phyloP scores from a whole-genome alignment of 352 stramenopile genomes.

The Pythium dissotocum region DNA sequence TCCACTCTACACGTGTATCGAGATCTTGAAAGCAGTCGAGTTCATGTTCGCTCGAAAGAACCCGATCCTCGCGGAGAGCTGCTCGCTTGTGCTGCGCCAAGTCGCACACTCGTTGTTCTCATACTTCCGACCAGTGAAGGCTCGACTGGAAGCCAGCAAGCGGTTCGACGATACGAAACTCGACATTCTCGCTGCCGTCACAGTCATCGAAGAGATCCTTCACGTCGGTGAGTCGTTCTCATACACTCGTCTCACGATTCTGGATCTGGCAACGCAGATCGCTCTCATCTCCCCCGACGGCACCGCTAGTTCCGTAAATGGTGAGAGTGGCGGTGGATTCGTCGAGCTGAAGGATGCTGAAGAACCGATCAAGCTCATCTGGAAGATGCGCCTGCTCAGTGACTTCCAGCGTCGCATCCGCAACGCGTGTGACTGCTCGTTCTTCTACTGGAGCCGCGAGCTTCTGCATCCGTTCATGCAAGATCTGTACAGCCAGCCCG shows the following conservation, averaged over 20 bases:
- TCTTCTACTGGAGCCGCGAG: slow-evolving; percentile 93
- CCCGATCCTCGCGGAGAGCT: slow-evolving; percentile 73
- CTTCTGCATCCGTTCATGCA: slow-evolving; percentile 85
- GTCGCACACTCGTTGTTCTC: slow-evolving; percentile 78
- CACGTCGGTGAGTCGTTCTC: slow-evolving; percentile 82
- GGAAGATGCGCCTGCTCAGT: slow-evolving; percentile 83
- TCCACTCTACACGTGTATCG: slow-evolving; percentile 88
- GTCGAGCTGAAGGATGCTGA: slow-evolving; percentile 64
- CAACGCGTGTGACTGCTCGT: slow-evolving; percentile 89
- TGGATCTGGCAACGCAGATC: slow-evolving; percentile 81
- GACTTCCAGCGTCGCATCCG: slow-evolving; percentile 89
- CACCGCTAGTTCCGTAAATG: slow-evolving; percentile 37
- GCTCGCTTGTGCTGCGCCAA: slow-evolving; percentile 73
- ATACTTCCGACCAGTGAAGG: slow-evolving; percentile 83
- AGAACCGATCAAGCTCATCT: slow-evolving; percentile 80
- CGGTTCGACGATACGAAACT: slow-evolving; percentile 88
- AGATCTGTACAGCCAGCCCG: slow-evolving; percentile 77
- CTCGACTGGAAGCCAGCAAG: slow-evolving; percentile 81
- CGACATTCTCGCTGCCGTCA: slow-evolving; percentile 81
- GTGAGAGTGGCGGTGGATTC: slow-evolving; percentile 38
- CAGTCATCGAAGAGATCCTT: slow-evolving; percentile 83
- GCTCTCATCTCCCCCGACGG: slow-evolving; percentile 69
- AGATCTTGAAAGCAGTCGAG: slow-evolving; percentile 92
- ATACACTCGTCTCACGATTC: slow-evolving; percentile 80
- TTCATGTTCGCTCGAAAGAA: slow-evolving; percentile 92